Base-by-base conservation (phyloP, 495 filamentous ascomycete genomes). In the Pyrenula massariospora region DNA sequence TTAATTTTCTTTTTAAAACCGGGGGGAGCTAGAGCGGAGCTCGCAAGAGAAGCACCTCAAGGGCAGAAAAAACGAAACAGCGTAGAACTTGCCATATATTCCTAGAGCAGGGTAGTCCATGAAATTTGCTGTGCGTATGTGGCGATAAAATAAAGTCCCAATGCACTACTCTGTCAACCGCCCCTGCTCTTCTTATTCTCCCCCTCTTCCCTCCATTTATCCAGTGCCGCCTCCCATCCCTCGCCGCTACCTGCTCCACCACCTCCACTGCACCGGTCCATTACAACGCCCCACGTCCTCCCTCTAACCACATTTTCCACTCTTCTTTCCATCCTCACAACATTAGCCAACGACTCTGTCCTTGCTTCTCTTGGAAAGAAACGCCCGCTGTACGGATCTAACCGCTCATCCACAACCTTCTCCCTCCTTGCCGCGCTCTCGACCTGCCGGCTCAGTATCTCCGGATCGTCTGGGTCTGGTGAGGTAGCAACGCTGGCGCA, bases 351-450 rank as follows among this genome's bases (percentile, higher is more conserved):
- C 48, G 79, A 80, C 70, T 98, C 89, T 1, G 92, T 94, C 56
- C 91, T 76, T 50, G 88, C 77, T 69, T 97, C 91, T 50, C 79
- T 75, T 0, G 91, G 90, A 58, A 90, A 92, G 63, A 85, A 95
- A 24, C 92, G 76, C 22, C 74, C 89, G 20, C 86, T 90, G 63
- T 98, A 98, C 19, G 93, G 93, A 70, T 98, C 93, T 56, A 97
- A 69, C 57, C 93, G 75, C 68, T 96, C 93, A 70, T 98, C 77
- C 15, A 97, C 84, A 3, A 91, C 77, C 54, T 84, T 76, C 63
- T 95, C 89, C 54, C 84, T 76, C 57, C 87, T 82, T 58, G 71
- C 78, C 42, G 82, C 82, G 24, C 81, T 80, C 67, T 95, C 89
- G 0, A 81, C 77, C 60, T 89, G 71, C 57, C 88, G 76, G 24